These are phyloP conservation scores for Triticum aestivum DNA, from an alignment of 176 grass and related monocot genomes.

Conservation along the genomic window IWGSC_CS_RefSeq_v2.1 NC_057808.1:567407337-567407836, in stretches of 20 bases:
- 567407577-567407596: no score
- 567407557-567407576: no score
- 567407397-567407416: background rate
- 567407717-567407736: no score
- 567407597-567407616: no score
- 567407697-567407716: no score
- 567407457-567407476: background rate
- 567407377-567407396: conserved; percentile 16
- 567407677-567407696: fast-evolving
- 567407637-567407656: background rate
- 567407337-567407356: background rate
- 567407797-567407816: no score
- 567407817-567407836: no score
- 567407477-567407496: background rate
- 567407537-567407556: background rate
- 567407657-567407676: background rate
- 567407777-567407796: no score
- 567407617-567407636: no score
- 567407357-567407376: background rate
- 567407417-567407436: conserved; percentile 2
- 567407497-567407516: background rate
- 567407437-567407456: background rate
- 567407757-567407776: no score
- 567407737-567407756: no score
- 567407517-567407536: background rate